Evolutionary conservation across 805 yeast species (phyloP).

Genomic region (Lachancea fermentati): DNA sequence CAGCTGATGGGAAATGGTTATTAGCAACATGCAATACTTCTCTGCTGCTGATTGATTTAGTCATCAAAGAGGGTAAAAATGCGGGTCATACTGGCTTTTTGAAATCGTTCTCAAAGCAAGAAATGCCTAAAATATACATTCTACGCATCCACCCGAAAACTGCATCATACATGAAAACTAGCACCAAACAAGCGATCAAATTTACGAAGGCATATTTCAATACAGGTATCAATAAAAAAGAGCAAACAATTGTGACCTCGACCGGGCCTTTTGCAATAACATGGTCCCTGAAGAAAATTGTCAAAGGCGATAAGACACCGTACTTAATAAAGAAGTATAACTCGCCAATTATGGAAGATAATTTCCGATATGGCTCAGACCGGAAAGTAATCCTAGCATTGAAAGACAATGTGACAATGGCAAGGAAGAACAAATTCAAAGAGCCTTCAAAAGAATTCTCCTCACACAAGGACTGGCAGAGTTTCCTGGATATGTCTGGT

Average conservation of each 20-base stretch:
- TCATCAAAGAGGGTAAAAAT: constrained; percentile 56
- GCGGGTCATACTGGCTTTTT: constrained; percentile 58
- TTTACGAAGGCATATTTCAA: constrained; percentile 79
- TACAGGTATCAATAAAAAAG: constrained; percentile 57
- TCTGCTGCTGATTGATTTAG: constrained; percentile 62
- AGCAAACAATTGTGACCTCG: constrained; percentile 68
- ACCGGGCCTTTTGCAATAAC: constrained; percentile 77
- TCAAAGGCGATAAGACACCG: constrained; percentile 47
- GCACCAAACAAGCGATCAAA: constrained; percentile 42
- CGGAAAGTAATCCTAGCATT: constrained; percentile 67
- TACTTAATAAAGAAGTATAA: constrained; percentile 61
- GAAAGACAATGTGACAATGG: constrained; percentile 71
- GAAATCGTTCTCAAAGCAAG: constrained; percentile 55
- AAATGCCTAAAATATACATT: constrained; percentile 64
- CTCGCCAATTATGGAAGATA: constrained; percentile 63
- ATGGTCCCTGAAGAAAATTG: constrained; percentile 65
- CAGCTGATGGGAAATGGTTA: constrained; percentile 77
- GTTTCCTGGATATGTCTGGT: constrained; percentile 6
- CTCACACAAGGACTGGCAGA: constrained; percentile 22
- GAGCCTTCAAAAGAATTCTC: constrained; percentile 48
- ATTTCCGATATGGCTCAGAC: constrained; percentile 70
- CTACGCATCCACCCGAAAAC: constrained; percentile 69
- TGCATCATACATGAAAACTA: constrained; percentile 51
- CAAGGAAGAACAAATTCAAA: constrained; percentile 52
- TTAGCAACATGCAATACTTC: constrained; percentile 75